These are phyloP conservation scores for Pilatotrama ljubarskyi DNA, from an alignment of 768 basidiomycete genomes.

Conservation along the genomic window DNA sequence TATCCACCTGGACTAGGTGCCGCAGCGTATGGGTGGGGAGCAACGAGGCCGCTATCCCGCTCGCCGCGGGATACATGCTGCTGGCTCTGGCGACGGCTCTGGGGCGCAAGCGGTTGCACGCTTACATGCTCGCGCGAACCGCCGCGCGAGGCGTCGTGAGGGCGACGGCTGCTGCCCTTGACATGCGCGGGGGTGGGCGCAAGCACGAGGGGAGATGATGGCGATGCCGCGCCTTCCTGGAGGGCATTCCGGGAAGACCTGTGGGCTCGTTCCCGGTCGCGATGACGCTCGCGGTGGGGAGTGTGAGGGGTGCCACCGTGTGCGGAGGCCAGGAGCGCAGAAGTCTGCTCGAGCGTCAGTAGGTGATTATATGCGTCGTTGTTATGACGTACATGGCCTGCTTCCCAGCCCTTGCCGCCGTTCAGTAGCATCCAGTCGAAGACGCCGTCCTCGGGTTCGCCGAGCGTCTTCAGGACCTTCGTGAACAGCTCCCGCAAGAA, in stretches of 20 bases:
- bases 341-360: constrained; percentile 35
- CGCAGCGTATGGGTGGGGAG: constrained; percentile 73
- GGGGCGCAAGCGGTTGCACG: constrained; percentile 66
- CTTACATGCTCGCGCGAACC: constrained; percentile 50
- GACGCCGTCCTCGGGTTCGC: constrained; percentile 87
- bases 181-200: constrained; percentile 67
- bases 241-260: constrained; percentile 52
- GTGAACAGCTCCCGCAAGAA: constrained; percentile 93
- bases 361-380: not conserved
- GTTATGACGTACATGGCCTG: constrained; percentile 61
- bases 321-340: constrained; percentile 45
- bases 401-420: constrained; percentile 95
- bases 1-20: constrained; percentile 60
- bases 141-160: constrained; percentile 53
- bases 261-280: constrained; percentile 38
- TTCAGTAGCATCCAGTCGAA: constrained; percentile 98
- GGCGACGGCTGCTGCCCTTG: constrained; percentile 54
- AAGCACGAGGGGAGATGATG: constrained; percentile 59
- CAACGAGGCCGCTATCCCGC: constrained; percentile 45
- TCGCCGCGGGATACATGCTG: constrained; percentile 38
- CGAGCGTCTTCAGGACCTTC: constrained; percentile 85
- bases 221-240: constrained; percentile 51
- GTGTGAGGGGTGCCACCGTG: constrained; percentile 56
- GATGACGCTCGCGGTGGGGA: constrained; percentile 54
- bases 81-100: constrained; percentile 68